Evolutionary conservation across 805 yeast species (phyloP).

Genomic region (Candida anglica): DNA sequence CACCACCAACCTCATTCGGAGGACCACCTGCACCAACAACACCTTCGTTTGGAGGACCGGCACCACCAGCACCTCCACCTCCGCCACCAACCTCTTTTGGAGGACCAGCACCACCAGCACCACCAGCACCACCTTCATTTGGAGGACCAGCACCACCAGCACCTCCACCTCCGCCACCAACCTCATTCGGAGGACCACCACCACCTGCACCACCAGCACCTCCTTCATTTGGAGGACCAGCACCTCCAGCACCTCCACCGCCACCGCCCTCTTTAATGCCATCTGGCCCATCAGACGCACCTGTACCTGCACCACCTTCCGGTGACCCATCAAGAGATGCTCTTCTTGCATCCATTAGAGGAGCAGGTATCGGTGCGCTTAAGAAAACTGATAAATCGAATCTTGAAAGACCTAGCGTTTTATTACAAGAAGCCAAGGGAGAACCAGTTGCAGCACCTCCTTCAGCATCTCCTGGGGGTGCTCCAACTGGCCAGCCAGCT

Average conservation of each 20-base stretch:
- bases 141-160: neutral
- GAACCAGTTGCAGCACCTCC: conserved; percentile 41
- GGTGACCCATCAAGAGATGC: conserved; percentile 72
- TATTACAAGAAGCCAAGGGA: conserved; percentile 70
- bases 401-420: conserved; percentile 71
- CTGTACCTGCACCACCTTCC: conserved; percentile 16
- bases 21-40: conserved; percentile 2
- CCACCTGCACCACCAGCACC: conserved; percentile 18
- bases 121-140: conserved; percentile 7
- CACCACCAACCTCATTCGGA: conserved; percentile 1
- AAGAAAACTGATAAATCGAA: conserved; percentile 80
- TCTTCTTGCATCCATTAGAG: conserved; percentile 78
- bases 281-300: conserved; percentile 10
- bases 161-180: conserved; percentile 3
- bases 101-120: conserved; percentile 7
- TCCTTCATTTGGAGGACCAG: conserved; percentile 22
- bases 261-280: conserved; percentile 12
- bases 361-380: conserved; percentile 68
- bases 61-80: conserved; percentile 8
- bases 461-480: conserved; percentile 26
- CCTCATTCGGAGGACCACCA: conserved; percentile 15
- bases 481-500: conserved; percentile 53
- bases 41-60: conserved; percentile 1
- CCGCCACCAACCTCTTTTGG: conserved; percentile 1
- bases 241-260: conserved; percentile 41